Conservation (phyloP, 2,329 filamentous ascomycete genomes). For the Colletotrichum viniferum region DNA sequence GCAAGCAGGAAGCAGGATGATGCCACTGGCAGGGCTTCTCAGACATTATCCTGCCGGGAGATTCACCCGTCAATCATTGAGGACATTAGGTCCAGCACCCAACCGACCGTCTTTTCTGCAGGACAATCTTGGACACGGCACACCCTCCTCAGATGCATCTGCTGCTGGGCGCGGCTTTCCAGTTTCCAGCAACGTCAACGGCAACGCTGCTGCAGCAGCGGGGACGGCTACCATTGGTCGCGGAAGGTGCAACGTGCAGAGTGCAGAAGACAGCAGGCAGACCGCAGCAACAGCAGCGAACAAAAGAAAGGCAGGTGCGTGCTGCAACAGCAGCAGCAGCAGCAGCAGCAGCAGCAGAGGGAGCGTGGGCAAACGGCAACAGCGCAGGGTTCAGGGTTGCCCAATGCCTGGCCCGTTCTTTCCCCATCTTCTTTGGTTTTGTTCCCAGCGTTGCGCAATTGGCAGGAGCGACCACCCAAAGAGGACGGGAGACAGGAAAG, state of each 20-base stretch:
- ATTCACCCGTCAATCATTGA: background rate
- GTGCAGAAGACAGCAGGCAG: background rate
- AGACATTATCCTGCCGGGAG: background rate
- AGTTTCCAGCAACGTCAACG: background rate
- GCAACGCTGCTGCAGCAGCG: background rate
- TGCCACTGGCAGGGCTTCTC: background rate
- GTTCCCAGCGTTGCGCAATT: background rate
- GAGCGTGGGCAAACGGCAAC: background rate
- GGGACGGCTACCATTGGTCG: background rate
- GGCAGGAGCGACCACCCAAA: background rate
- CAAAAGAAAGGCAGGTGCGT: background rate
- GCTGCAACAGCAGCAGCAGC: background rate
- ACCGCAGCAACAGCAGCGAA: background rate
- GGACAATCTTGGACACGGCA: background rate
- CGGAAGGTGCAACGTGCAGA: background rate
- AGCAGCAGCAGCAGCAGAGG: background rate
- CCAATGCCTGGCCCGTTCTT: background rate
- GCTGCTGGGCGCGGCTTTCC: background rate
- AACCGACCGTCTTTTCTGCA: background rate
- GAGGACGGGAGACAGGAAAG: background rate
- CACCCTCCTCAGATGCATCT: background rate
- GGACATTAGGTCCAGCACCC: background rate
- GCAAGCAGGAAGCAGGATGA: background rate
- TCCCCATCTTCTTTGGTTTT: background rate
- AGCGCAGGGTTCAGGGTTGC: slow-evolving; percentile 7